phyloP scores from a whole-genome alignment of 768 basidiomycete species.

The Filobasidium floriforme region DNA sequence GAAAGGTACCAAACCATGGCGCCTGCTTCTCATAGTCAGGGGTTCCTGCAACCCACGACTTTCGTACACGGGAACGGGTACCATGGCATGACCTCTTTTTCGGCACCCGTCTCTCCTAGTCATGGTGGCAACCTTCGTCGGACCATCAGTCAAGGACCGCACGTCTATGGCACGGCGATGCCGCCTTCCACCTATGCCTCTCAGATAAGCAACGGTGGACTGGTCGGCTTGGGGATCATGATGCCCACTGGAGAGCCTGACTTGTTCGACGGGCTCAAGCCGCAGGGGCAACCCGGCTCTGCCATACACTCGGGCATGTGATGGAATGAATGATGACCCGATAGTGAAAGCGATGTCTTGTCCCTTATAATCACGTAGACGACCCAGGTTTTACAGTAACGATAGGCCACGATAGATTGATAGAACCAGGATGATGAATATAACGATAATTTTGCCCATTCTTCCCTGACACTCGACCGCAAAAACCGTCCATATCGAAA shows the following conservation, averaged over 20 bases:
- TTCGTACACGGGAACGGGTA: background rate
- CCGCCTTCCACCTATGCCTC: background rate
- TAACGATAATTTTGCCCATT: too few species aligned
- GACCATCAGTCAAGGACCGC: background rate
- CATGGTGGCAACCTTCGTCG: background rate
- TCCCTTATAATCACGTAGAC: too few species aligned
- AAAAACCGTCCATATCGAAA: too few species aligned
- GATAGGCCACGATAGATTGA: too few species aligned
- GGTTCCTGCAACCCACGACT: background rate
- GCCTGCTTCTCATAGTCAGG: background rate
- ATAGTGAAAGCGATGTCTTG: too few species aligned
- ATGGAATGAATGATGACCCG: too few species aligned
- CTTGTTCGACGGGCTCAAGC: conserved; percentile 33
- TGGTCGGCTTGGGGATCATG: conserved; percentile 2
- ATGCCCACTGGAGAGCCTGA: conserved; percentile 32
- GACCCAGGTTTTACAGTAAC: too few species aligned
- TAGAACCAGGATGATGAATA: too few species aligned
- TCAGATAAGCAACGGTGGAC: background rate
- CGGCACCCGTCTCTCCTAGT: background rate
- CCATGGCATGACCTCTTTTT: background rate
- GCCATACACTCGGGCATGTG: conserved; percentile 15
- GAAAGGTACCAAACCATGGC: too few species aligned
- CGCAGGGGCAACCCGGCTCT: conserved; percentile 38
- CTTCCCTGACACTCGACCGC: too few species aligned
- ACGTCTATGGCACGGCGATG: background rate